phyloP scores from a whole-genome alignment of 163 green algal species.

The Scenedesmus sp. region DNA sequence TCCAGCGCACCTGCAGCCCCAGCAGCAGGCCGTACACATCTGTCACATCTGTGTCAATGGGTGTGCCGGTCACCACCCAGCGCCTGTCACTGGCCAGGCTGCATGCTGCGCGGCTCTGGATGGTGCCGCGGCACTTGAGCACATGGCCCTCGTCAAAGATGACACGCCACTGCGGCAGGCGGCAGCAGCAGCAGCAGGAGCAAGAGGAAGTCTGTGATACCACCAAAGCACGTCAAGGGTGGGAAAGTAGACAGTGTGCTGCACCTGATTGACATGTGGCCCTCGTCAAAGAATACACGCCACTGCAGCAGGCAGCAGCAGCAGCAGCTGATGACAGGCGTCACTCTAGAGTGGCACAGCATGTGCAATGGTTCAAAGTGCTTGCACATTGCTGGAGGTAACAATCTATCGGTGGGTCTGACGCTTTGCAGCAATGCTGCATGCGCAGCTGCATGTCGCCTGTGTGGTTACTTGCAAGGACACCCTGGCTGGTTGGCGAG shows the following conservation, averaged over 20 bases:
- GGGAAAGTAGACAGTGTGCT: too few relatives aligned
- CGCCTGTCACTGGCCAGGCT: constrained; percentile 10
- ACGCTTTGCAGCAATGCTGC: too few relatives aligned
- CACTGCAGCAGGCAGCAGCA: neutral
- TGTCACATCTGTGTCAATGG: constrained; percentile 9
- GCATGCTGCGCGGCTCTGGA: neutral
- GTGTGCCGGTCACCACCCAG: constrained; percentile 41
- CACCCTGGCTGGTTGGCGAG: too few relatives aligned
- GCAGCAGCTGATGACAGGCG: neutral
- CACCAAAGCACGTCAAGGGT: neutral
- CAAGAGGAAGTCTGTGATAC: neutral
- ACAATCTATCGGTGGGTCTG: too few relatives aligned
- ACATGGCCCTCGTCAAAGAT: constrained; percentile 45
- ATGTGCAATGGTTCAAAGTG: neutral
- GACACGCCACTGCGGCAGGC: constrained; percentile 38
- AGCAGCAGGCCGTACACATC: constrained; percentile 7
- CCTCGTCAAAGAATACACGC: neutral
- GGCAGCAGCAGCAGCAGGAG: neutral
- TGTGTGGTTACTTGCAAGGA: too few relatives aligned
- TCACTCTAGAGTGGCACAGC: neutral
- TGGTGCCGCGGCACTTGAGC: constrained; percentile 8
- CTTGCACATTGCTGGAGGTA: too few relatives aligned
- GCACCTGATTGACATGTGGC: neutral
- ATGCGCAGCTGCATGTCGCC: too few relatives aligned
- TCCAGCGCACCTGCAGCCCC: neutral